These are phyloP conservation scores for Cupressus sempervirens DNA, from an alignment of 75 land plant genomes.

Conservation along the genomic window DNA sequence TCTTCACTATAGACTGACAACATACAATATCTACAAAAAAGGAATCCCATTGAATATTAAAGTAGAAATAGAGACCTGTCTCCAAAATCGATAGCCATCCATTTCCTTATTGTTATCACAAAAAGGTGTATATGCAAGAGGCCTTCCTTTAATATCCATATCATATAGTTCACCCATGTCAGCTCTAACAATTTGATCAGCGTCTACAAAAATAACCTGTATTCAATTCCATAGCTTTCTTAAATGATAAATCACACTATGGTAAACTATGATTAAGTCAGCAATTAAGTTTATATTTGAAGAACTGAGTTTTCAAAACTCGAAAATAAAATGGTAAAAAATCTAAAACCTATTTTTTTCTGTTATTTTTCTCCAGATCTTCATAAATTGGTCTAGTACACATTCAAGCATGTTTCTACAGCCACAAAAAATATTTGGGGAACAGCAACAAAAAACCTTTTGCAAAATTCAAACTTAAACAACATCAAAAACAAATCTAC, in stretches of 20 bases:
- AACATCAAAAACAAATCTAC: neutral
- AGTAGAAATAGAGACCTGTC: slow-evolving; percentile 46
- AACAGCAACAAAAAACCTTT: neutral
- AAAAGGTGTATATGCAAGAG: slow-evolving; percentile 97
- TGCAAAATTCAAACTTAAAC: too few species aligned
- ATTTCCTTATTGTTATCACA: slow-evolving; percentile 98
- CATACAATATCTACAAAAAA: neutral
- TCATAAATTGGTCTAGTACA: neutral
- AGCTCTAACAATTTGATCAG: slow-evolving; percentile 92
- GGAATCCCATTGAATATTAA: neutral
- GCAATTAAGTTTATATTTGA: neutral
- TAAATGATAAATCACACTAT: neutral
- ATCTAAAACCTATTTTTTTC: too few species aligned
- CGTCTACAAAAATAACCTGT: slow-evolving; percentile 98
- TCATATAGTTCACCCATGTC: slow-evolving; percentile 99
- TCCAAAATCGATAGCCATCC: slow-evolving; percentile 99
- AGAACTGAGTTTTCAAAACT: neutral
- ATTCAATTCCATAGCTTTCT: slow-evolving; percentile 7
- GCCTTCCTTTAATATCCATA: slow-evolving; percentile 90
- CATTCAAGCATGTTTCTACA: neutral
- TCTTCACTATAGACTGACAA: neutral
- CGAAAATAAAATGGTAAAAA: neutral
- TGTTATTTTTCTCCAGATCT: neutral
- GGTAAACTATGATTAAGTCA: neutral
- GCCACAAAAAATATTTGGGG: neutral